A percentile compares a stretch with the other conserved stretches of the same genome.
Conservation (phyloP, 225 moss, liverwort and hornwort species). For the Thuidium tamariscinum region DNA sequence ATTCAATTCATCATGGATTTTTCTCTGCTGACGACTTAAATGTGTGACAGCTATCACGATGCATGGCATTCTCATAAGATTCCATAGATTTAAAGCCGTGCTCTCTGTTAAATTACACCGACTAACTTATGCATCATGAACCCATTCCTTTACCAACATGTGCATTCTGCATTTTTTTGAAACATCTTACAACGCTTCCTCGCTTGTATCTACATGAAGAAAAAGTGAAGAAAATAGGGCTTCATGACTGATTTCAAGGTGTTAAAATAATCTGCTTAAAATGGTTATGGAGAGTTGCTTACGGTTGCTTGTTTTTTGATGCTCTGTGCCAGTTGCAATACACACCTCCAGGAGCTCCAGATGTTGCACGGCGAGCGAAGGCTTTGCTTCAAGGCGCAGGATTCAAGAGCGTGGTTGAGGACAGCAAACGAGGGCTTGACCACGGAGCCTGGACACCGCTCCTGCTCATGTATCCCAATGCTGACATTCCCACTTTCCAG, state of each 20-base stretch:
- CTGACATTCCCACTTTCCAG: slow-evolving; percentile 65
- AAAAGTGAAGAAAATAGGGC: no score
- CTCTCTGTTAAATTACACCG: neutral
- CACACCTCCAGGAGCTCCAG: slow-evolving; percentile 61
- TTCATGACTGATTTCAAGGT: neutral
- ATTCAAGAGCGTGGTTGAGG: slow-evolving; percentile 42
- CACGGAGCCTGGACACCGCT: slow-evolving; percentile 87
- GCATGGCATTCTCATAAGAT: neutral
- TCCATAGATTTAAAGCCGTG: no score
- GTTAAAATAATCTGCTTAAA: neutral
- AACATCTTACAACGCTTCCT: neutral
- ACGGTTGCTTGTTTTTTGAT: neutral
- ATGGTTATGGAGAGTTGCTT: neutral
- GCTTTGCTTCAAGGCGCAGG: slow-evolving; percentile 60
- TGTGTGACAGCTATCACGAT: neutral
- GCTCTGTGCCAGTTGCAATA: slow-evolving; percentile 43
- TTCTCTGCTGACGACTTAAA: neutral
- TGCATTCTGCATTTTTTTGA: neutral
- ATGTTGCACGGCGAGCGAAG: slow-evolving; percentile 46
- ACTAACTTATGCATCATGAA: neutral
- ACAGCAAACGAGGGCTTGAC: slow-evolving; percentile 62
- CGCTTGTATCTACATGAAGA: neutral
- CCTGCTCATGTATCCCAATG: slow-evolving; percentile 55
- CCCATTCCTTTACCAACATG: neutral
- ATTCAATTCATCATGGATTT: neutral